These are phyloP conservation scores for Brassica cretica DNA, from an alignment of 345 rosid species.

Conservation along the genomic window DNA sequence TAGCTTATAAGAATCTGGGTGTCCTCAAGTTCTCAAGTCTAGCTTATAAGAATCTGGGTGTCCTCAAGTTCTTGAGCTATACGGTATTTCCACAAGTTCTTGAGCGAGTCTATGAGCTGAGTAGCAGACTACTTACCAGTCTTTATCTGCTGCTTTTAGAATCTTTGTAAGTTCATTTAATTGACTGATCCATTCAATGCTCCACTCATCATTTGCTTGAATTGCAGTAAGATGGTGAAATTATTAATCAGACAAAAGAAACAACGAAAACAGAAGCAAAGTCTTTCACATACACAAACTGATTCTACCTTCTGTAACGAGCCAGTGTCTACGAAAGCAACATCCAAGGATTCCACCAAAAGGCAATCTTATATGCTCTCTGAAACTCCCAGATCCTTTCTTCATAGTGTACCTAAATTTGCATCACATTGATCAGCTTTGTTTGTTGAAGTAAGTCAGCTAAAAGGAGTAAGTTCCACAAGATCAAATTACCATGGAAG, in stretches of 20 bases:
- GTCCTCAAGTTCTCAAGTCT: too few relatives aligned
- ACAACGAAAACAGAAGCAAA: too few relatives aligned
- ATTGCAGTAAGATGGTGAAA: constrained; percentile 4
- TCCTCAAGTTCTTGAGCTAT: background rate
- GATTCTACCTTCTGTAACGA: constrained; percentile 30
- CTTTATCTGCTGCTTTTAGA: constrained; percentile 46
- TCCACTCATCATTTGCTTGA: constrained; percentile 27
- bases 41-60: too few relatives aligned
- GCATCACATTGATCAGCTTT: constrained; percentile 31
- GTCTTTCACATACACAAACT: background rate
- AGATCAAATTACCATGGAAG: constrained; percentile 63
- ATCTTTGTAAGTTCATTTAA: constrained; percentile 44
- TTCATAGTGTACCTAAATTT: constrained; percentile 56
- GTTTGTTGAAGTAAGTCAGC: constrained; percentile 11
- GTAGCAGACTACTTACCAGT: constrained; percentile 50
- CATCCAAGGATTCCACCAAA: constrained; percentile 48
- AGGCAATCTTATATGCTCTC: constrained; percentile 46
- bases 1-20: too few relatives aligned
- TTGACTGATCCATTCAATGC: constrained; percentile 40
- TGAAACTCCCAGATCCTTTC: constrained; percentile 39
- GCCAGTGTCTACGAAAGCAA: constrained; percentile 49
- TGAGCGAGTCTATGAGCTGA: constrained; percentile 8
- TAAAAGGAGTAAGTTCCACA: background rate
- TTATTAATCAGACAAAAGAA: background rate
- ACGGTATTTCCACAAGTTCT: background rate